Base-by-base conservation (phyloP, 768 basidiomycete genomes). In the Dioszegia hungarica region DNA sequence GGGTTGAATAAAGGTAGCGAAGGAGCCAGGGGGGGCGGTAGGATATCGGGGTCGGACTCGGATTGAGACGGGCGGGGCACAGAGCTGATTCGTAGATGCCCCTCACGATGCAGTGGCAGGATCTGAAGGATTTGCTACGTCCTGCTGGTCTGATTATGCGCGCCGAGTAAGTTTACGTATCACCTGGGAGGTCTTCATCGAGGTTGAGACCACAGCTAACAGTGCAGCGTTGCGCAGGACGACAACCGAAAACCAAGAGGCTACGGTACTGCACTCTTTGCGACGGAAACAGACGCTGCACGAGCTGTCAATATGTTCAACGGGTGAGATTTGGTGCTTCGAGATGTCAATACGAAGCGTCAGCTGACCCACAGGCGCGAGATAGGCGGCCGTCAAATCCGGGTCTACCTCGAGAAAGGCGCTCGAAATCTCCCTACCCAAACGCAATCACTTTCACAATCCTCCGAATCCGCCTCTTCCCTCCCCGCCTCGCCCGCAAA, bases 61-160 rank as follows among this genome's bases (percentile, higher is more conserved):
- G 54, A 25, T 19, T 8, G 15, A 38, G 38, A 25, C 40, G 48
- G 17, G 14, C 37, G 43, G 31, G 31, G 31, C 31, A 33, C 31
- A 33, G 31, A 24, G 41, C 20, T 39, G 17, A 24, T 17, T 0
- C 15, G 2, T 47, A 76, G 76, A 61, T 79, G 28, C 78, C 78
- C 9, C 64, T 72, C 39, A 59, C 64, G 15, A 72, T 76, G 54
- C 75, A 77, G 78, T 99, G 94, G 94, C 94, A 97, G 77, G 94
- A 98, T 72, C 81, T 99, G 40, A 97, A 98, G 77, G 93, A 97
- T 76, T 81, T 97, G 4, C 94, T 97, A 72, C 84, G 93, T 25
- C 85, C 88, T 61, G 90, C 89, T 1, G 93, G 94, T 17, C 85
- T 87, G 19, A 87, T 98, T 52, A 79, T 91, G 33, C 84, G 94